Evolutionary conservation across 2,329 filamentous ascomycete genomes (phyloP), one percentile per base, ranked within the genome.

Genomic region (Calonectria montana): DNA sequence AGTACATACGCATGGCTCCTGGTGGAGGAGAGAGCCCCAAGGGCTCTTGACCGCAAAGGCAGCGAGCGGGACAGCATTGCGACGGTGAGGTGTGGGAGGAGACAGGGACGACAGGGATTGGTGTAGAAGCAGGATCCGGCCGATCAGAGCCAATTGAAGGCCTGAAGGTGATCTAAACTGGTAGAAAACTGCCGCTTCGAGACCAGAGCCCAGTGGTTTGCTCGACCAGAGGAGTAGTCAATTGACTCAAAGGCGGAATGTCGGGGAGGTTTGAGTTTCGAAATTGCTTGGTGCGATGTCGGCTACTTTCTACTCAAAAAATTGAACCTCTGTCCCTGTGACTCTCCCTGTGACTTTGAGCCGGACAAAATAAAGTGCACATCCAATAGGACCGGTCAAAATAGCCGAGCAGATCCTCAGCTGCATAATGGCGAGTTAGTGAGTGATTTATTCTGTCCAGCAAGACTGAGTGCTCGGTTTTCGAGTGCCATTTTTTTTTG

Each of bases 311-410:
- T 72, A 43, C 65, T 74, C 75, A 74, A 10, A 73, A 77, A 75
- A 75, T 78, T 77, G 75, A 71, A 69, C 71, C 59, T 35, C 55
- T 21, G 21, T 50, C 31, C 41, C 35, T 25, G 29, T 39, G 65
- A 78, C 29, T 59, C 21, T 72, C 79, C 80, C 80, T 82, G 81
- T 83, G 79, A 79, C 81, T 77, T 81, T 80, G 23, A 21, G 43
- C 5, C n/a, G n/a, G 43, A 47, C 43, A 47, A 47, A 47, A 47
- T 47, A 47, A 47, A 23, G n/a, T 21, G 16, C 43, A 47, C 43
- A 47, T 4, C 21, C n/a, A 13, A 23, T 4, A 23, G 18, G n/a
- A 8, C n/a, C 4, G 4, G 18, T n/a, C 21, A 2, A 47, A 47
- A 47, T 47, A 47, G 7, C 9, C 7, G 8, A 47, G 2, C 43